phyloP scores from a whole-genome alignment of 805 yeast genomes.

The Candida andamanensis region DNA sequence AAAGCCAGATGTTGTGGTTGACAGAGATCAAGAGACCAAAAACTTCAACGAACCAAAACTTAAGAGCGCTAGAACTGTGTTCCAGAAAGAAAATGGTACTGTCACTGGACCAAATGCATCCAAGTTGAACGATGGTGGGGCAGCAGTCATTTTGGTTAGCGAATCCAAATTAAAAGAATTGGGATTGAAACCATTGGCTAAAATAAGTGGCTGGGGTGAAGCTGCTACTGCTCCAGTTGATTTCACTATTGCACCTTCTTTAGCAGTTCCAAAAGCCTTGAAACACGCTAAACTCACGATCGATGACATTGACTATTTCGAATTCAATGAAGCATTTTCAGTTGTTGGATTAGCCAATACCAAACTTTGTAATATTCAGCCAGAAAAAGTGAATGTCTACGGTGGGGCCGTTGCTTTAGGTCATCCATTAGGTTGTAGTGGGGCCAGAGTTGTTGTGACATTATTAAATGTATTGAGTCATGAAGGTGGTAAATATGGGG shows the following conservation, averaged over 20 bases:
- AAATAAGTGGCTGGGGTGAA: conserved; percentile 93
- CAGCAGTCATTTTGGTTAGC: conserved; percentile 86
- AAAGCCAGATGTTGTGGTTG: conserved; percentile 51
- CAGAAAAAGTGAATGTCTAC: conserved; percentile 72
- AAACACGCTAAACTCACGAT: conserved; percentile 69
- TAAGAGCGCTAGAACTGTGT: conserved; percentile 82
- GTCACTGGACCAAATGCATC: conserved; percentile 98
- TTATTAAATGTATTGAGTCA: conserved; percentile 73
- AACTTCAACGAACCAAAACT: conserved; percentile 76
- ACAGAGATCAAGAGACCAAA: conserved; percentile 76
- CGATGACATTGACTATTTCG: conserved; percentile 80
- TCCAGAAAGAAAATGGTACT: conserved; percentile 85
- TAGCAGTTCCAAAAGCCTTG: conserved; percentile 94
- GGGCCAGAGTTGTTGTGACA: conserved; percentile 88
- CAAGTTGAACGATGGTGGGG: conserved; percentile 96
- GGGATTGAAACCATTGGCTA: conserved; percentile 83
- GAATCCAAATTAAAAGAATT: conserved; percentile 81
- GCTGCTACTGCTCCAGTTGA: conserved; percentile 94
- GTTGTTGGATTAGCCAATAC: conserved; percentile 93
- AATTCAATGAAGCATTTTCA: conserved; percentile 96
- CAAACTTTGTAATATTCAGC: conserved; percentile 58
- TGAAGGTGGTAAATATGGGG: conserved; percentile 80
- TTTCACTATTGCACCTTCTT: conserved; percentile 93
- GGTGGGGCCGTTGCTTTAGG: conserved; percentile 98
- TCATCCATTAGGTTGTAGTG: conserved; percentile 94